phyloP scores from a whole-genome alignment of 73 alveolate genomes.

The Paramecium sexaurelia region DNA sequence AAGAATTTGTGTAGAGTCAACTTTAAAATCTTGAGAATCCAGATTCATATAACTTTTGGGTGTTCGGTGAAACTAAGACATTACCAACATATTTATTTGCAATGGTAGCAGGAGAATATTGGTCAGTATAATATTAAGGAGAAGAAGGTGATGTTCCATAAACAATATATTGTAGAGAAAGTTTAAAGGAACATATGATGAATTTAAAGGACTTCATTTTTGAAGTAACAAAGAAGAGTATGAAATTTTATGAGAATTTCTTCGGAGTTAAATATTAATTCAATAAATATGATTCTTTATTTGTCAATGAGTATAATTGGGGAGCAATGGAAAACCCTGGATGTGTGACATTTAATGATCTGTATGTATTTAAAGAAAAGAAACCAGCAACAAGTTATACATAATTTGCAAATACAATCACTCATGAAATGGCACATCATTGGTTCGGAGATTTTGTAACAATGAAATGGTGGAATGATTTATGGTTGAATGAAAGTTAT shows the following conservation, averaged over 20 bases:
- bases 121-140: background rate
- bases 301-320: slow-evolving; percentile 94
- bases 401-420: slow-evolving; percentile 79
- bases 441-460: slow-evolving; percentile 97
- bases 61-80: slow-evolving; percentile 22
- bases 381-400: slow-evolving; percentile 60
- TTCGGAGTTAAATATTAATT: slow-evolving; percentile 92
- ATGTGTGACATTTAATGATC: slow-evolving; percentile 81
- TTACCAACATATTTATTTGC: slow-evolving; percentile 69
- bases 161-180: slow-evolving; percentile 74
- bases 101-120: slow-evolving; percentile 68
- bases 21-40: background rate
- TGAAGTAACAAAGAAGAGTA: slow-evolving; percentile 85
- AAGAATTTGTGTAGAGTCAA: background rate
- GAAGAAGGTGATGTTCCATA: background rate
- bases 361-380: slow-evolving; percentile 85
- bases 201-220: slow-evolving; percentile 72
- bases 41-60: slow-evolving; percentile 4
- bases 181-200: slow-evolving; percentile 73
- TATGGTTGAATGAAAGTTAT: slow-evolving; percentile 90
- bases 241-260: slow-evolving; percentile 92
- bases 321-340: slow-evolving; percentile 99
- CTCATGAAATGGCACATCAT: slow-evolving; percentile 93
- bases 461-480: slow-evolving; percentile 96
- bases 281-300: slow-evolving; percentile 93